Base-by-base conservation (phyloP, 2,329 filamentous ascomycete genomes). In the Clarireedia monteithiana region DNA sequence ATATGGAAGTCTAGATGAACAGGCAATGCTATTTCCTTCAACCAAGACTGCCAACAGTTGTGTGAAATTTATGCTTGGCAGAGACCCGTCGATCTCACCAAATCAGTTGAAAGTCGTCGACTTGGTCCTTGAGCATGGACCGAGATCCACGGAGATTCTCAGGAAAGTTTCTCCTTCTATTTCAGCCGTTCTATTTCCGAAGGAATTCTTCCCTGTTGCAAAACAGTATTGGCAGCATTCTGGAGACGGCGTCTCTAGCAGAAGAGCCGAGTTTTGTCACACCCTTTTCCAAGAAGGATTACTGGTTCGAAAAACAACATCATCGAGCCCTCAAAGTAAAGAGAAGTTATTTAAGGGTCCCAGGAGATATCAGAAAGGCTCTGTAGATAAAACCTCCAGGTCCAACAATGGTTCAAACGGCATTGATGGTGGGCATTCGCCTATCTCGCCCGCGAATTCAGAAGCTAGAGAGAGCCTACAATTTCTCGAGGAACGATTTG, bases 221-320 rank as follows among this genome's bases (percentile, higher is more conserved):
- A 97, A 96, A 71, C 82, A 91, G 66, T 96, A 95, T 67, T 99
- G 94, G 94, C 94, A 97, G 70, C 94, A 99, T 70, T 88, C 89
- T 0, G 94, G 94, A 20, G 91, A 96, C 59, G 94, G 94, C 15
- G 79, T 96, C 14, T 96, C 91, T 0, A 96, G 91, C 69, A 85
- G 94, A 50, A 83, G 91, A 42, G 91, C 90, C 36, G 92, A 96
- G 68, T 96, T 95, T 70, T 96, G 89, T 68, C 83, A 91, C 58
- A 77, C 80, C 44, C 78, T 92, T 1, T 82, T 95, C 60, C 79
- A 80, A 39, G 85, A 92, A 59, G 84, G 84, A 0, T 75, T 88
- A 44, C 74, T 89, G 50, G 75, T 82, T 2, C 77, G 83, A 52
- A 69, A 72, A 14, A 63, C 55, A 47, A 68, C 69, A 10, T 34